Base-by-base conservation (phyloP, 2,329 filamentous ascomycete species). In the Cladosporium cucumerinum region DNA sequence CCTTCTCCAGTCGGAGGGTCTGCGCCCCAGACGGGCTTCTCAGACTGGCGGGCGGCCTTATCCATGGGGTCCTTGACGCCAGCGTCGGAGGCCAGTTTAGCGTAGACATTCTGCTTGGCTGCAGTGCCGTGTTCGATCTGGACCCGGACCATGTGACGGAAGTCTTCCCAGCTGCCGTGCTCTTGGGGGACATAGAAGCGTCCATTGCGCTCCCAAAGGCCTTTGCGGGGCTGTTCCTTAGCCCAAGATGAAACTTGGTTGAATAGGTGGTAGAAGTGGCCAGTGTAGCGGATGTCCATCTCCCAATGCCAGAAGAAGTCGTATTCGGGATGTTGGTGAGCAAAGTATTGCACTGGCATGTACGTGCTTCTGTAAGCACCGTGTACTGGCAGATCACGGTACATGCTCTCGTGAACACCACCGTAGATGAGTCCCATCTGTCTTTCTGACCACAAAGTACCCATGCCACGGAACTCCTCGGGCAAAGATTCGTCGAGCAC, bases 221-320 rank as follows among this genome's bases (percentile, higher is more conserved):
- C 86, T 66, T 86, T 85, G 30, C 90, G 85, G 1, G 88, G 86
- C 73, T 94, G 90, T 57, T 85, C 76, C 64, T 83, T 83, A 1
- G 88, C 86, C 87, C 90, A 94, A 54, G 82, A 79, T 16, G 83
- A 83, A 14, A 92, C 81, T 51, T 87, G 85, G 67, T 89, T 82
- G 68, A 94, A 88, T 16, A 94, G 83, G 72, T 93, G 89, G 77
- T 93, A 93, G 80, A 91, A 94, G 78, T 97, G 92, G 39, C 93
- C 92, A 0, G 90, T 95, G 76, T 96, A 96, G 32, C 92, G 88
- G 52, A 93, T 87, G 72, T 97, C 93, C 89, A 96, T 94, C 77
- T 97, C 93, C 91, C 93, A 96, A 70, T 96, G 91, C 93, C 93
- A 97, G 77, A 93, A 92, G 78, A 88, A 91, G 57, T 96, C 92